Evolutionary conservation across 805 yeast species (phyloP), one percentile per base, ranked within the genome.

Genomic region (Kluyveromyces wickerhamii): DNA sequence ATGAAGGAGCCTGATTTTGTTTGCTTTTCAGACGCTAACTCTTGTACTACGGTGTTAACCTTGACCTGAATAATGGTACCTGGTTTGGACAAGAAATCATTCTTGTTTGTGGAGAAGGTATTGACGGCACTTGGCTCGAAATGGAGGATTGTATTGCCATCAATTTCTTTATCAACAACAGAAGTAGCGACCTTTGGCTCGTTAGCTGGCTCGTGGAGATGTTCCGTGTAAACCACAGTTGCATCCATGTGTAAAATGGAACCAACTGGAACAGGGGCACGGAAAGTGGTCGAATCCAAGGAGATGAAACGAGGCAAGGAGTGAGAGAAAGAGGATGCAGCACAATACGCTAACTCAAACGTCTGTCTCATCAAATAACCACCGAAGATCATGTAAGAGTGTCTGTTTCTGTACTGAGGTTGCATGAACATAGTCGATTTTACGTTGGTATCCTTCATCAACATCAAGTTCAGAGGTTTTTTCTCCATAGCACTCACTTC

Each of bases 261-360:
- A 1, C 97, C 96, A 12, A 88, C 96, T 1, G 96, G 96, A 6
- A 88, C 97, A 2, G 97, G 97, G 13, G 88, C 82, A 51, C 82
- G 78, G 69, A 88, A 88, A 16, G 94, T 82, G 27, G 95, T 86
- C 15, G 92, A 80, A 56, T 88, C 96, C 45, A 88, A 69, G 2
- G 95, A 81, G 8, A 86, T 83, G 47, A 88, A 88, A 54, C 96
- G 69, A 27, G 97, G 96, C 40, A 80, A 76, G 11, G 89, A 77
- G 44, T 77, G 77, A 2, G 95, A 67, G 51, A 88, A 86, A 2
- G 94, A 83, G 5, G 95, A 95, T 6, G 95, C 86, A 12, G 89
- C 76, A 60, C 95, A 86, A 55, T 87, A 88, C 1, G 95, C 96
- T 50, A 88, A 72, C 57, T 88, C 97, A 56, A 88, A 88, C 2